Percentiles rank a stretch among this genome's conserved stretches.
These are phyloP conservation scores for Crinitomyces ghanaensis DNA, from an alignment of 805 yeast species.

Conservation along the genomic window DNA sequence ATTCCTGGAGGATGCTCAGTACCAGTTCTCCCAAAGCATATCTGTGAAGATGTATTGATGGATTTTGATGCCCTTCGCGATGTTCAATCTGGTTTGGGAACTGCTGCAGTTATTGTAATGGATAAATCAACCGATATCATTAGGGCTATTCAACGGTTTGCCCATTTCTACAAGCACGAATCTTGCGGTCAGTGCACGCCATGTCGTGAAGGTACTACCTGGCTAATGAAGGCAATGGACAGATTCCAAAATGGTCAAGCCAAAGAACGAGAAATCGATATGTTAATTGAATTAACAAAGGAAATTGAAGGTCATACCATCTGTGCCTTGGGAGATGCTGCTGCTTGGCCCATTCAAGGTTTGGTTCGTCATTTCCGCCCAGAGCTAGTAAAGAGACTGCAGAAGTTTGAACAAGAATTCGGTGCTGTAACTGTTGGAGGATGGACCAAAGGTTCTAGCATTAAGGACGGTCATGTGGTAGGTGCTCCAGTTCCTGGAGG, in stretches of 20 bases:
- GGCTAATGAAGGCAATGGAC: conserved; percentile 76
- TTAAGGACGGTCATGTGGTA: conserved; percentile 51
- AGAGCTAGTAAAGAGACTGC: conserved; percentile 63
- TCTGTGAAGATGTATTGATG: conserved; percentile 64
- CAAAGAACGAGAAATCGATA: conserved; percentile 66
- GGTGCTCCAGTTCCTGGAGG: conserved; percentile 30
- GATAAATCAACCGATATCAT: conserved; percentile 77
- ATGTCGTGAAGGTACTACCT: conserved; percentile 88
- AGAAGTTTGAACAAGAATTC: conserved; percentile 41
- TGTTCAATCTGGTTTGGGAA: conserved; percentile 80
- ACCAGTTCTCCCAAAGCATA: conserved; percentile 61
- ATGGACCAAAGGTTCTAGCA: conserved; percentile 53
- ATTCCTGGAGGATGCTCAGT: conserved; percentile 89
- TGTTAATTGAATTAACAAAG: conserved; percentile 73
- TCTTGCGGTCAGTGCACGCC: conserved; percentile 94
- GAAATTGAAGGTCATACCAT: conserved; percentile 87
- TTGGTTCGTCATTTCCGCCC: conserved; percentile 78
- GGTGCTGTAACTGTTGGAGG: conserved; percentile 59
- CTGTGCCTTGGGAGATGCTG: conserved; percentile 88
- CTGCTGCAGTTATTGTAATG: conserved; percentile 89
- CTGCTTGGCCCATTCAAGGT: conserved; percentile 91
- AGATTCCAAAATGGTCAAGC: conserved; percentile 75
- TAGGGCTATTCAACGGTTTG: conserved; percentile 74
- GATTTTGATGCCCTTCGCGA: conserved; percentile 80
- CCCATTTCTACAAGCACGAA: conserved; percentile 82